Base-by-base conservation (phyloP, 2,329 filamentous ascomycete genomes). In the Fusarium buxicola region DNA sequence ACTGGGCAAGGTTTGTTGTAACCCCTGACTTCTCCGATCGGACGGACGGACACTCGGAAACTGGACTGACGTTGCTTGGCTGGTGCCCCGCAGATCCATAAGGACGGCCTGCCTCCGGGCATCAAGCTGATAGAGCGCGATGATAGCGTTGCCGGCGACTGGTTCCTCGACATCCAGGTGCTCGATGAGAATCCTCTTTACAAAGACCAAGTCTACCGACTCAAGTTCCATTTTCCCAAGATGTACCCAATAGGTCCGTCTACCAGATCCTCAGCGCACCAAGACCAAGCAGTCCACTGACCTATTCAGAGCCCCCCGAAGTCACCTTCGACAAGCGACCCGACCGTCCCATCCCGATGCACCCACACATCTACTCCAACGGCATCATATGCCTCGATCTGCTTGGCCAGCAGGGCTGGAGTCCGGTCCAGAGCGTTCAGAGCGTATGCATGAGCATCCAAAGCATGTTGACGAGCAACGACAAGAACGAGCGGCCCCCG, bases 381-480 rank as follows among this genome's bases (percentile, higher is more conserved):
- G 95, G 95, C 69, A 97, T 98, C 76, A 99, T 99, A 74, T 99
- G 95, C 73, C 89, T 99, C 44, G 95, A 99, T 71, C 86, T 99
- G 2, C 87, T 99, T 8, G 92, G 92, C 48, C 82, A 86, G 9
- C 89, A 92, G 63, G 95, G 95, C 54, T 99, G 95, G 95, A 95
- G 91, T 43, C 95, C 95, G 0, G 94, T 99, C 0, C 95, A 99
- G 75, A 97, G 94, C 57, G 95, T 97, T 8, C 94, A 98, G 81
- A 96, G 91, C 72, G 89, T 99, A 24, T 97, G 93, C 81, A 95
- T 99, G 86, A 96, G 92, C 76, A 86, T 99, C 51, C 95, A 99
- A 79, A 97, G 92, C 80, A 99, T 99, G 95, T 79, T 99, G 73
- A 97, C 95, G 2, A 93, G 94, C 60, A 99, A 99, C 76, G 90